These are phyloP conservation scores for Zoysia pacifica DNA, from an alignment of 176 grass and related monocot species.

Conservation along the genomic window DNA sequence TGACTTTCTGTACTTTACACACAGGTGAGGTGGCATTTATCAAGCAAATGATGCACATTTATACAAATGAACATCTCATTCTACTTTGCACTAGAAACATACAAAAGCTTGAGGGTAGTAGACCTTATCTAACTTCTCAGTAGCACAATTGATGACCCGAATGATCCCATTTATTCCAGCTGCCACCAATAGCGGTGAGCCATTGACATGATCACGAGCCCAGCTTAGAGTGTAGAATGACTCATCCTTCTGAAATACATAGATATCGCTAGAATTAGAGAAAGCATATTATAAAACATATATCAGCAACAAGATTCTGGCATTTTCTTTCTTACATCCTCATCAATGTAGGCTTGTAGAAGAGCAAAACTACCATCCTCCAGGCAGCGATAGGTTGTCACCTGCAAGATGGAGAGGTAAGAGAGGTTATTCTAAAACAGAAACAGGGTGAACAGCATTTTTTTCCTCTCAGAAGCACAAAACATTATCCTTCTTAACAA, in stretches of 20 bases:
- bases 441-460: background rate
- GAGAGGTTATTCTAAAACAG: background rate
- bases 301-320: background rate
- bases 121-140: constrained; percentile 85
- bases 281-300: constrained; percentile 15
- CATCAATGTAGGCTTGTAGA: constrained; percentile 78
- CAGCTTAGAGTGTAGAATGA: constrained; percentile 97
- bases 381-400: constrained; percentile 75
- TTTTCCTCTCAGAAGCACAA: background rate
- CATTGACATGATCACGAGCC: constrained; percentile 74
- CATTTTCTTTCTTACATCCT: constrained; percentile 65
- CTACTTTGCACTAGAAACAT: background rate
- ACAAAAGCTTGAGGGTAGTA: background rate
- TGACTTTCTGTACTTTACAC: constrained; percentile 11
- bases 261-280: constrained; percentile 7
- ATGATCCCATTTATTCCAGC: constrained; percentile 82
- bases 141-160: constrained; percentile 82
- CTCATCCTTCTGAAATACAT: constrained; percentile 67
- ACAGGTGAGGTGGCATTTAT: background rate
- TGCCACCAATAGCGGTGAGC: constrained; percentile 79
- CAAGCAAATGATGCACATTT: background rate
- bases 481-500: background rate
- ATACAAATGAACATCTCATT: background rate
- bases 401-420: constrained; percentile 49
- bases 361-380: constrained; percentile 66